phyloP scores from a whole-genome alignment of 345 rosid species.

The Boechera stricta region DNA sequence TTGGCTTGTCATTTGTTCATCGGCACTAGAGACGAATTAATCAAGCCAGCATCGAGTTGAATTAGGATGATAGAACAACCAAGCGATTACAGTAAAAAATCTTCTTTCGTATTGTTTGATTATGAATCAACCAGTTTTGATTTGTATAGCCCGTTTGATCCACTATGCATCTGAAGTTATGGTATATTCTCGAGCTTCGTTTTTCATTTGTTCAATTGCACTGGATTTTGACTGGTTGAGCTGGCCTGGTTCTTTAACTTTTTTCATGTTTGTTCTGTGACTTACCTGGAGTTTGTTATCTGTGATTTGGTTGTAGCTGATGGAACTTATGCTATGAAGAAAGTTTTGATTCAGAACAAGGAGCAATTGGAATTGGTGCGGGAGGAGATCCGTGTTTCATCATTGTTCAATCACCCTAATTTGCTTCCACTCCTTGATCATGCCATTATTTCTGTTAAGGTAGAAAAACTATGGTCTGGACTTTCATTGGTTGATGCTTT shows the following conservation, averaged over 20 bases:
- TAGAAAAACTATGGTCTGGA: constrained; percentile 34
- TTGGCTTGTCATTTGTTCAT: background rate
- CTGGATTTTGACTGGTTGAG: background rate
- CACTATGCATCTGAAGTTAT: constrained; percentile 1
- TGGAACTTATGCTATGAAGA: constrained; percentile 97
- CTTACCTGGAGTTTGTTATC: background rate
- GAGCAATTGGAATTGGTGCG: constrained; percentile 90
- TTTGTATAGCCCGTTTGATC: background rate
- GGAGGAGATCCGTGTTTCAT: constrained; percentile 93
- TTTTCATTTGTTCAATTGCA: constrained; percentile 9
- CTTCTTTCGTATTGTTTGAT: background rate
- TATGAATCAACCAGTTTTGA: background rate
- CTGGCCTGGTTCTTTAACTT: constrained; percentile 10
- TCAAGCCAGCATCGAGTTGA: background rate
- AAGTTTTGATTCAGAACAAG: constrained; percentile 86
- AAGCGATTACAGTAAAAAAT: constrained; percentile 13
- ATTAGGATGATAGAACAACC: constrained; percentile 11
- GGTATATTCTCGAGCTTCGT: constrained; percentile 7
- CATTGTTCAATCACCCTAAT: constrained; percentile 82
- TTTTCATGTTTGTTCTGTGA: background rate
- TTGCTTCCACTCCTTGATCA: constrained; percentile 98
- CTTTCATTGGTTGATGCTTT: constrained; percentile 3
- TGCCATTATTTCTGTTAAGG: constrained; percentile 91
- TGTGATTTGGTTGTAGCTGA: constrained; percentile 56
- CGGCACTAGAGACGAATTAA: background rate